A percentile compares a stretch with the other conserved stretches of the same genome.
Evolutionary conservation across 2,329 filamentous ascomycete species (phyloP).

Genomic region (Epichloe bromicola): DNA sequence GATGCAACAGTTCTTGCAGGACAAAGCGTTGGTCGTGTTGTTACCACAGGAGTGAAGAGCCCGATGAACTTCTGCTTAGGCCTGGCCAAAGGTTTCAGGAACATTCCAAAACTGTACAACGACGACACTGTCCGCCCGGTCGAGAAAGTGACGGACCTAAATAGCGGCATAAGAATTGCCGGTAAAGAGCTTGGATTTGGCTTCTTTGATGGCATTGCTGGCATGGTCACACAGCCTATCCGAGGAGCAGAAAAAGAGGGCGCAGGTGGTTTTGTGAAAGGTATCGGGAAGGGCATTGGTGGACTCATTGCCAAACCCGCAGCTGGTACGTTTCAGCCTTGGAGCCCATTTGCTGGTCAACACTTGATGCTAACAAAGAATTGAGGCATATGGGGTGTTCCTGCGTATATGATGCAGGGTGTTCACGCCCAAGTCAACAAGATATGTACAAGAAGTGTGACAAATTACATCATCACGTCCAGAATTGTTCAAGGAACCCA

Average conservation of each 20-base stretch:
- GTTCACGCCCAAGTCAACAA: constrained; percentile 66
- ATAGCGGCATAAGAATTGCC: constrained; percentile 64
- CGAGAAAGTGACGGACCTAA: constrained; percentile 66
- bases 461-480: constrained; percentile 69
- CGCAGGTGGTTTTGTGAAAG: constrained; percentile 55
- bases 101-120: constrained; percentile 73
- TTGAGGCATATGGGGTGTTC: constrained; percentile 46
- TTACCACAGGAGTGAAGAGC: constrained; percentile 61
- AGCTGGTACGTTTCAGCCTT: constrained; percentile 41
- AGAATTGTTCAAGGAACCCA: constrained; percentile 63
- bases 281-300: constrained; percentile 70
- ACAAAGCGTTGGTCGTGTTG: constrained; percentile 57
- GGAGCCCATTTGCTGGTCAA: not conserved
- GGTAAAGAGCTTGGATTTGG: constrained; percentile 67
- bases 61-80: constrained; percentile 79
- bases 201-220: constrained; percentile 69
- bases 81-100: constrained; percentile 76
- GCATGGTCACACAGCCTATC: constrained; percentile 65
- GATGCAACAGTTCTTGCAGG: constrained; percentile 53
- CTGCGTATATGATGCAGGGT: constrained; percentile 74
- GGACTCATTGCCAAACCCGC: constrained; percentile 73
- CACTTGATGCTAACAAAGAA: not conserved
- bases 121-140: constrained; percentile 69
- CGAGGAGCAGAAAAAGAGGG: constrained; percentile 40
- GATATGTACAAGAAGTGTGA: constrained; percentile 53